Conservation (phyloP, 176 grass and related monocot genomes). For the Eragrostis curvula region DNA sequence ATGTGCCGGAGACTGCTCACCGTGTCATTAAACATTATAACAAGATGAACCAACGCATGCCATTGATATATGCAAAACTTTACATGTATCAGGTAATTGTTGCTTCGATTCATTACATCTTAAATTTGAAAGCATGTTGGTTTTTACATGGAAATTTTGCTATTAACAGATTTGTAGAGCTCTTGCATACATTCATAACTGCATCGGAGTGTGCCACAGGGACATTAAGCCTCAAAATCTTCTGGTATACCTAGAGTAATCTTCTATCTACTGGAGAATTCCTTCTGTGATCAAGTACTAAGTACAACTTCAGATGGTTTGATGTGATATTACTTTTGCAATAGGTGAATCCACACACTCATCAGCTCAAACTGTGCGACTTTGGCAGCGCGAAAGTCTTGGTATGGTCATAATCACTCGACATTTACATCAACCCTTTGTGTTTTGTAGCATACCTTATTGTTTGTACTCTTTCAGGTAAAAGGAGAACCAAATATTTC, state of each 20-base stretch:
- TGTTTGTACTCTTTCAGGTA: slow-evolving; percentile 39
- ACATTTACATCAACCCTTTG: not conserved
- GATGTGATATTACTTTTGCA: slow-evolving; percentile 31
- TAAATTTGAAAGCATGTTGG: not conserved
- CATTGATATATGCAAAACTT: slow-evolving; percentile 83
- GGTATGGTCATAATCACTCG: slow-evolving; percentile 50
- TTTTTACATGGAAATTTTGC: slow-evolving; percentile 5
- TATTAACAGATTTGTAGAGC: slow-evolving; percentile 85
- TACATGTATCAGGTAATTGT: slow-evolving; percentile 89
- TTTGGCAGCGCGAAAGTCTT: slow-evolving; percentile 97
- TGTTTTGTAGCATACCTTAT: slow-evolving; percentile 19
- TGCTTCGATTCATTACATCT: slow-evolving; percentile 11
- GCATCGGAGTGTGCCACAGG: slow-evolving; percentile 90
- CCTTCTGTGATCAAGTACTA: slow-evolving; percentile 13
- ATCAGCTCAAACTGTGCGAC: slow-evolving; percentile 95
- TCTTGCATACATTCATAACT: slow-evolving; percentile 78
- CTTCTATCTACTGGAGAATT: slow-evolving; percentile 29
- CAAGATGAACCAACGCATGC: slow-evolving; percentile 90
- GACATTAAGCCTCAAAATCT: slow-evolving; percentile 99
- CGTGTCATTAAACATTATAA: slow-evolving; percentile 85
- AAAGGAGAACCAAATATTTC: slow-evolving; percentile 98
- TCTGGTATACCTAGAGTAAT: slow-evolving; percentile 55
- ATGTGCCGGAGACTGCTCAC: slow-evolving; percentile 91
- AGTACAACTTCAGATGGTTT: slow-evolving; percentile 25
- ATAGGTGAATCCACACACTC: slow-evolving; percentile 95